phyloP scores from a whole-genome alignment of 164 flowering plant genomes.

The grape (Vitis vinifera) region DNA sequence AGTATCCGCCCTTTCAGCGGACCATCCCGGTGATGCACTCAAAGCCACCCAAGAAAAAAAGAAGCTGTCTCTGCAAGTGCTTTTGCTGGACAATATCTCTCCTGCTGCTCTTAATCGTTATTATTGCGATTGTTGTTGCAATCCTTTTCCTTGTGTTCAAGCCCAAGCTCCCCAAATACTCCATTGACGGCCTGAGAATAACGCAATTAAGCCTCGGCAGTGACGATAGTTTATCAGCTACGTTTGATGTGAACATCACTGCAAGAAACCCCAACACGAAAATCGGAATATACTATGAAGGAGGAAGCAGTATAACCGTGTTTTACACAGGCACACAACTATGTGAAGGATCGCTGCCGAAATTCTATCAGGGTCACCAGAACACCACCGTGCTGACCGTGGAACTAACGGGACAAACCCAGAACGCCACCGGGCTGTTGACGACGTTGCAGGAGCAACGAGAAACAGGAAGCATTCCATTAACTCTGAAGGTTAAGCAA shows the following conservation, averaged over 20 bases:
- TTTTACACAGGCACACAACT: slow-evolving; percentile 50
- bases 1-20: not conserved
- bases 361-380: slow-evolving; percentile 83
- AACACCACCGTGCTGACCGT: slow-evolving; percentile 69
- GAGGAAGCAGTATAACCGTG: slow-evolving; percentile 57
- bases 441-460: slow-evolving; percentile 35
- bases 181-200: slow-evolving; percentile 53
- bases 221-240: slow-evolving; percentile 37
- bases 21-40: slow-evolving; percentile 9
- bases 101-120: slow-evolving; percentile 40
- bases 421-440: slow-evolving; percentile 40
- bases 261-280: slow-evolving; percentile 75
- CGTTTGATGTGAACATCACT: slow-evolving; percentile 60
- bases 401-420: slow-evolving; percentile 46
- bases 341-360: slow-evolving; percentile 63
- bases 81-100: slow-evolving; percentile 64
- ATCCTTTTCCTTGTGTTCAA: slow-evolving; percentile 63
- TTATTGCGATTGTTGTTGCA: slow-evolving; percentile 35
- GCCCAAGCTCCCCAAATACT: slow-evolving; percentile 77
- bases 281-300: slow-evolving; percentile 75
- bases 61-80: slow-evolving; percentile 46
- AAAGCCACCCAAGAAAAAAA: slow-evolving; percentile 33
- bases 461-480: slow-evolving; percentile 61
- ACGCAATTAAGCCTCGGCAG: slow-evolving; percentile 36
- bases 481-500: slow-evolving; percentile 52